Percentiles rank a stretch among this genome's conserved stretches.
Evolutionary conservation across 2,329 filamentous ascomycete species (phyloP).

Genomic region (Aureobasidium sp.): DNA sequence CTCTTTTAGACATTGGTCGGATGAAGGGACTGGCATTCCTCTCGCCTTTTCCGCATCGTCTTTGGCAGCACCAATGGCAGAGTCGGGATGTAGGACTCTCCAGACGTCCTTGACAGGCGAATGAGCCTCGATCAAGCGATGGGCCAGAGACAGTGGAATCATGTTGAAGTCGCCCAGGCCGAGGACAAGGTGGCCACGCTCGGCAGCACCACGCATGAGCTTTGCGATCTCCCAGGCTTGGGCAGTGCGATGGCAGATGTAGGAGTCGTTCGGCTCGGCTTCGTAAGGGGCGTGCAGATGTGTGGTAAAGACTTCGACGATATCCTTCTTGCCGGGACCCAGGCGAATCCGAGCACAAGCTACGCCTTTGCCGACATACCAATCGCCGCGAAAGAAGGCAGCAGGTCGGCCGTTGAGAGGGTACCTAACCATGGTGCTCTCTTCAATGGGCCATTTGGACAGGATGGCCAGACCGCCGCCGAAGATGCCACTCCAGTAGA

Average conservation of each 20-base stretch:
- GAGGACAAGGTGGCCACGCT: slow-evolving; percentile 73
- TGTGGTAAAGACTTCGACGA: slow-evolving; percentile 86
- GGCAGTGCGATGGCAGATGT: slow-evolving; percentile 80
- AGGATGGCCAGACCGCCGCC: slow-evolving; percentile 84
- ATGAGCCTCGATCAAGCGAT: slow-evolving; percentile 72
- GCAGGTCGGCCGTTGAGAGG: slow-evolving; percentile 89
- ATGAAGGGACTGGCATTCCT: slow-evolving; percentile 60
- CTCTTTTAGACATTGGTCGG: slow-evolving; percentile 64
- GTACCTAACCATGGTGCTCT: slow-evolving; percentile 78
- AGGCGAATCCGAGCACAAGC: slow-evolving; percentile 73
- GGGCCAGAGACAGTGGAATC: slow-evolving; percentile 76
- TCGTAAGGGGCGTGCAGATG: slow-evolving; percentile 90
- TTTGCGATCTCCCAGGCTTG: slow-evolving; percentile 95
- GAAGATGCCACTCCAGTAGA: slow-evolving; percentile 83
- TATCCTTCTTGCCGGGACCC: slow-evolving; percentile 54
- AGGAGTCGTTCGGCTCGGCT: slow-evolving; percentile 67
- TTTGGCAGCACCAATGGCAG: slow-evolving; percentile 65
- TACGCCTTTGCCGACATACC: slow-evolving; percentile 93
- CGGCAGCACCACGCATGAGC: slow-evolving; percentile 71
- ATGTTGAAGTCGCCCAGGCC: slow-evolving; percentile 95
- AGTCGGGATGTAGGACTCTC: slow-evolving; percentile 75
- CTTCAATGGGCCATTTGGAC: slow-evolving; percentile 84
- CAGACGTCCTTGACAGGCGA: slow-evolving; percentile 75
- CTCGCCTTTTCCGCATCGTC: slow-evolving; percentile 59
- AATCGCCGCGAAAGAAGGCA: slow-evolving; percentile 89